These are phyloP conservation scores for Westerdykella ornata DNA, from an alignment of 2,329 filamentous ascomycete genomes.

Conservation along the genomic window DNA sequence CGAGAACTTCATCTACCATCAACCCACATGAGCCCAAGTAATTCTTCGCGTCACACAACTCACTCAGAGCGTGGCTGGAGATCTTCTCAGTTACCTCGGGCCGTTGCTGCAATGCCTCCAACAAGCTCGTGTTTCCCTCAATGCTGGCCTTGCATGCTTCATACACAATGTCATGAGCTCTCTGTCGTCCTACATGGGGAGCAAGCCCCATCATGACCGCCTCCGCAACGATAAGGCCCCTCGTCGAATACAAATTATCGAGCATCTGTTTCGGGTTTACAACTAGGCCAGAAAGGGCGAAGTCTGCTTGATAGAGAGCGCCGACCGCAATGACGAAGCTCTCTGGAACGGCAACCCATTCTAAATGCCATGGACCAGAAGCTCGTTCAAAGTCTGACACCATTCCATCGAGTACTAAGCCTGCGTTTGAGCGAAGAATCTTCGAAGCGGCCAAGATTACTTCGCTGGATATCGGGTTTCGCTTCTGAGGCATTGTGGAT, in stretches of 20 bases:
- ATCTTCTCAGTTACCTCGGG: conserved; percentile 41
- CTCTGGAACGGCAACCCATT: conserved; percentile 52
- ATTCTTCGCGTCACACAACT: conserved; percentile 51
- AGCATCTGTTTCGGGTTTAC: conserved; percentile 48
- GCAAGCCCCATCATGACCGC: conserved; percentile 57
- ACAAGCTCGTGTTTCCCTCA: conserved; percentile 39
- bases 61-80: conserved; percentile 43
- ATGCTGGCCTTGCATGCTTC: conserved; percentile 48
- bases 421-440: conserved; percentile 47
- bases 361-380: conserved; percentile 54
- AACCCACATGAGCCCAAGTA: conserved; percentile 37
- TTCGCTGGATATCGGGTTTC: conserved; percentile 54
- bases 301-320: conserved; percentile 49
- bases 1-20: conserved; percentile 33
- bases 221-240: conserved; percentile 51
- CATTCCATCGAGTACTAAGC: conserved; percentile 51
- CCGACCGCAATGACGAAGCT: conserved; percentile 50
- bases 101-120: conserved; percentile 40
- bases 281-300: conserved; percentile 47
- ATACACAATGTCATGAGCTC: conserved; percentile 53
- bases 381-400: conserved; percentile 53
- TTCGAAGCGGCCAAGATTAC: conserved; percentile 52
- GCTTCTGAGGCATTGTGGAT: conserved; percentile 42
- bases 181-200: conserved; percentile 46
- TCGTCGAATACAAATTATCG: conserved; percentile 46